phyloP scores from a whole-genome alignment of 768 basidiomycete genomes.

The Baorangia bicolor region DNA sequence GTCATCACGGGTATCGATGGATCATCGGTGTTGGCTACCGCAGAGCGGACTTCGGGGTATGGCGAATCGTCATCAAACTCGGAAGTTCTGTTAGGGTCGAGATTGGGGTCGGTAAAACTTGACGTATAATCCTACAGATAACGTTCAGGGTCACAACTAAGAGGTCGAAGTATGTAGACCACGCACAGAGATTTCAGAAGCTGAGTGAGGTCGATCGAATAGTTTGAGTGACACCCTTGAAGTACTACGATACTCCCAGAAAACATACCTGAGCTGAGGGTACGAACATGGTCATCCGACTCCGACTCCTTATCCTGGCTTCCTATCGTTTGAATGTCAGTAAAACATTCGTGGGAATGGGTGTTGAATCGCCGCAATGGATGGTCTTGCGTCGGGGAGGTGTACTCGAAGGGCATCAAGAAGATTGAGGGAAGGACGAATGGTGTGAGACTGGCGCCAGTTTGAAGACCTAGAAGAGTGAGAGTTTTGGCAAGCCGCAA shows the following conservation, averaged over 20 bases:
- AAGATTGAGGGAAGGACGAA: not conserved
- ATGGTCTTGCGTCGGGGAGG: conserved; percentile 12
- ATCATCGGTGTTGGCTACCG: conserved; percentile 72
- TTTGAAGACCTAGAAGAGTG: conserved; percentile 7
- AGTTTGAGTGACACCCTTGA: not conserved
- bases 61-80: conserved; percentile 60
- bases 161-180: not conserved
- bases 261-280: conserved; percentile 21
- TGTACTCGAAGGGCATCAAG: conserved; percentile 22
- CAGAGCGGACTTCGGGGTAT: conserved; percentile 70
- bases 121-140: conserved; percentile 4
- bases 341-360: conserved; percentile 1
- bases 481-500: conserved; percentile 11
- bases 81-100: conserved; percentile 11
- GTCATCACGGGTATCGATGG: conserved; percentile 60
- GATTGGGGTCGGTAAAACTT: conserved; percentile 27
- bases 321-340: conserved; percentile 12
- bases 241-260: not conserved
- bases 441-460: conserved; percentile 9
- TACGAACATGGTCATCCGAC: conserved; percentile 6
- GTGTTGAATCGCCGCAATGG: conserved; percentile 15
- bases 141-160: not conserved
- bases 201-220: conserved; percentile 7
- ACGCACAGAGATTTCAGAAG: conserved; percentile 21
- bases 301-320: conserved; percentile 28